Evolutionary conservation across 306 rosid species (phyloP).

Genomic region (Prunus padus): DNA sequence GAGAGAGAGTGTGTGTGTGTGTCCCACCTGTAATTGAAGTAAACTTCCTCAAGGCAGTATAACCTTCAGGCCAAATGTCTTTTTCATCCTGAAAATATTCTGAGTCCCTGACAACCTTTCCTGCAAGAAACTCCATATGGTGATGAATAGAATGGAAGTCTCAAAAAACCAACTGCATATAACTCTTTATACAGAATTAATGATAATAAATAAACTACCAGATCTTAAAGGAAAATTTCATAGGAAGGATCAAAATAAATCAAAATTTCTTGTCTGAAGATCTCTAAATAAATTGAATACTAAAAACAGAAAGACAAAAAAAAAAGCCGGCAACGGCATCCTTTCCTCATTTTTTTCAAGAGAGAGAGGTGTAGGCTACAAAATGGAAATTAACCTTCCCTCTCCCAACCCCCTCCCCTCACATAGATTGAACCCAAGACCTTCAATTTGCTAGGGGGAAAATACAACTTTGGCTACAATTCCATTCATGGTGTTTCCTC

Average conservation of each 20-base stretch:
- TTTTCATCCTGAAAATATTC: conserved; percentile 59
- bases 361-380: neutral
- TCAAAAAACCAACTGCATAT: conserved; percentile 10
- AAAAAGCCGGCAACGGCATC: neutral
- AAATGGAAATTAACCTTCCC: neutral
- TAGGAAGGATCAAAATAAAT: neutral
- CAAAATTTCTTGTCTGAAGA: neutral
- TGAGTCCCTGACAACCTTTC: conserved; percentile 75
- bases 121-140: conserved; percentile 42
- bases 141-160: conserved; percentile 19
- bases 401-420: neutral
- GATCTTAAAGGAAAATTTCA: neutral
- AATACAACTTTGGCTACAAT: conserved; percentile 5
- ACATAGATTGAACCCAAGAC: neutral
- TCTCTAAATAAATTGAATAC: neutral
- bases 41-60: conserved; percentile 82
- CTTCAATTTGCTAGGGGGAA: neutral
- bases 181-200: neutral
- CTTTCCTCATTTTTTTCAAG: neutral
- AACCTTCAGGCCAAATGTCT: conserved; percentile 90
- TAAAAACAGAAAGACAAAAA: neutral
- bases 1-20: neutral
- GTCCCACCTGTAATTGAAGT: conserved; percentile 71
- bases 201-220: neutral
- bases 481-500: neutral